These are phyloP conservation scores for Leucocoprinus sp. DNA, from an alignment of 768 basidiomycete species.

Conservation along the genomic window DNA sequence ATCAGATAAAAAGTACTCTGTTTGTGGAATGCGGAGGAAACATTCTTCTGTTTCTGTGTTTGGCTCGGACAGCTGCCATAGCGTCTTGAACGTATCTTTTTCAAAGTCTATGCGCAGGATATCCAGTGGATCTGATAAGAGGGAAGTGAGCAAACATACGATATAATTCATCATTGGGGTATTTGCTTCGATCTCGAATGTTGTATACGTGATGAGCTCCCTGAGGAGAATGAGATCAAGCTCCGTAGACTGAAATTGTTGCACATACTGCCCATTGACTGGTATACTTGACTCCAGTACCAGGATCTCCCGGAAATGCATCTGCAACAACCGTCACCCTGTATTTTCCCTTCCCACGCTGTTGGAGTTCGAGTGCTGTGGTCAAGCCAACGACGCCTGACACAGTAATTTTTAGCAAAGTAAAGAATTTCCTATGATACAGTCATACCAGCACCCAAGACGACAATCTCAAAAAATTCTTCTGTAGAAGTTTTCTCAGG, in stretches of 20 bases:
- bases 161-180: constrained; percentile 8
- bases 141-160: background rate
- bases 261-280: constrained; percentile 72
- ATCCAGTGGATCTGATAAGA: too few species aligned
- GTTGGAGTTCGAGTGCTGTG: constrained; percentile 64
- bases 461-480: constrained; percentile 23
- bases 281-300: constrained; percentile 60
- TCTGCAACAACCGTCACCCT: constrained; percentile 66
- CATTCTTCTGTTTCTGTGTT: constrained; percentile 46
- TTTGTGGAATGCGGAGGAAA: constrained; percentile 58
- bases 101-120: constrained; percentile 44
- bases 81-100: constrained; percentile 60
- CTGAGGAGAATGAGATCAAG: background rate
- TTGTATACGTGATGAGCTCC: constrained; percentile 75
- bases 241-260: background rate
- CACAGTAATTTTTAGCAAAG: constrained; percentile 3
- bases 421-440: background rate
- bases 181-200: constrained; percentile 17
- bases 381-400: constrained; percentile 76
- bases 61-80: constrained; percentile 67
- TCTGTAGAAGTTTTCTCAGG: background rate
- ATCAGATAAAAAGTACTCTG: constrained; percentile 44
- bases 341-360: constrained; percentile 39
- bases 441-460: constrained; percentile 33
- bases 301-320: constrained; percentile 61